phyloP scores from a whole-genome alignment of 306 rosid genomes.

The Acacia acuminata region DNA sequence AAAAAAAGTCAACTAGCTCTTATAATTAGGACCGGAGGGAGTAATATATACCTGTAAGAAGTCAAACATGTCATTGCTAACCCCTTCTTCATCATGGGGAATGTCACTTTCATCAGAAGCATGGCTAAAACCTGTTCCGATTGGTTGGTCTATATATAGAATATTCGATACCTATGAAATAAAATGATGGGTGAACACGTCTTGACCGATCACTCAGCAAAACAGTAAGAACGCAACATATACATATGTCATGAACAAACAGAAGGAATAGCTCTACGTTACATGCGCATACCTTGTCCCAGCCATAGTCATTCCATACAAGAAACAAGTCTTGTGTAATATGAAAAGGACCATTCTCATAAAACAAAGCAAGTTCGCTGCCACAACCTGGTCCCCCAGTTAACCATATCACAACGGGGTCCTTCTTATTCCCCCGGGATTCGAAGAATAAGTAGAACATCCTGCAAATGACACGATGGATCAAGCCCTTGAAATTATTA shows the following conservation, averaged over 20 bases:
- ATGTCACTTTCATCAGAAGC: conserved; percentile 62
- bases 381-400: background rate
- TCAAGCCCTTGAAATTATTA: background rate
- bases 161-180: conserved; percentile 82
- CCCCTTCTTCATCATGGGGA: conserved; percentile 77
- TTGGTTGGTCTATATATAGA: conserved; percentile 82
- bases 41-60: conserved; percentile 86
- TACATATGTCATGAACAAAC: too few species aligned
- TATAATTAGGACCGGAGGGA: too few species aligned
- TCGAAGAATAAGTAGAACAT: background rate
- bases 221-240: background rate
- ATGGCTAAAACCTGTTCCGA: conserved; percentile 95
- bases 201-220: background rate
- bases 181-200: background rate
- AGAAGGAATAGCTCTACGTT: too few species aligned
- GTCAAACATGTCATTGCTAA: conserved; percentile 84
- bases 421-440: background rate
- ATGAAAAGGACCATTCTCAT: background rate
- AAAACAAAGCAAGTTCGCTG: background rate
- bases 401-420: background rate
- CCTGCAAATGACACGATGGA: background rate
- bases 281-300: conserved; percentile 67
- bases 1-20: too few species aligned
- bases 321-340: conserved; percentile 31
- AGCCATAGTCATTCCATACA: conserved; percentile 82